These are phyloP conservation scores for Handroanthus guayacan DNA, from an alignment of 257 asterid species.

Conservation along the genomic window DNA sequence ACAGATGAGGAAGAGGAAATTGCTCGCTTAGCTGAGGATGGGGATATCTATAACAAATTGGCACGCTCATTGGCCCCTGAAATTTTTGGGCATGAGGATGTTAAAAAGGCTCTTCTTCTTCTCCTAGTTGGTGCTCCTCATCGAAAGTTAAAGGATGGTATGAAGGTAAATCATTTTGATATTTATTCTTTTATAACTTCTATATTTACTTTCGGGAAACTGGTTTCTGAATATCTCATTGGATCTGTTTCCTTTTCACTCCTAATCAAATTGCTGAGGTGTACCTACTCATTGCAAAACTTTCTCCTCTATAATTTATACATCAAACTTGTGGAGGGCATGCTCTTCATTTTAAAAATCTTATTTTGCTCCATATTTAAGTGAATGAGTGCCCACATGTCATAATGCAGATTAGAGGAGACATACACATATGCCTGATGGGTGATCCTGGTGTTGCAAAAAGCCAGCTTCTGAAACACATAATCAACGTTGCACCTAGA, in stretches of 20 bases:
- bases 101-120: slow-evolving; percentile 94
- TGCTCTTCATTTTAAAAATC: background rate
- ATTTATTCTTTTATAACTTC: slow-evolving; percentile 7
- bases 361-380: background rate
- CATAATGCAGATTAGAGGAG: slow-evolving; percentile 63
- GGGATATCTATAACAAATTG: slow-evolving; percentile 84
- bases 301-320: background rate
- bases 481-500: slow-evolving; percentile 95
- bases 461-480: slow-evolving; percentile 98
- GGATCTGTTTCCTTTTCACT: background rate
- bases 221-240: background rate
- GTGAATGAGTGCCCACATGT: background rate
- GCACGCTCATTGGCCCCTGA: slow-evolving; percentile 92
- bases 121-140: slow-evolving; percentile 99
- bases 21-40: slow-evolving; percentile 88
- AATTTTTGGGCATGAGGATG: slow-evolving; percentile 93
- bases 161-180: slow-evolving; percentile 68
- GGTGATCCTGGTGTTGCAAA: slow-evolving; percentile 99
- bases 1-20: slow-evolving; percentile 87
- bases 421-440: slow-evolving; percentile 82
- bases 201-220: slow-evolving; percentile 2
- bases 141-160: slow-evolving; percentile 90
- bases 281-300: background rate
- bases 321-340: background rate
- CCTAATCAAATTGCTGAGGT: slow-evolving; percentile 15